Base-by-base conservation (phyloP, 108 stramenopile species). In the Aurantiochytrium sp. region DNA sequence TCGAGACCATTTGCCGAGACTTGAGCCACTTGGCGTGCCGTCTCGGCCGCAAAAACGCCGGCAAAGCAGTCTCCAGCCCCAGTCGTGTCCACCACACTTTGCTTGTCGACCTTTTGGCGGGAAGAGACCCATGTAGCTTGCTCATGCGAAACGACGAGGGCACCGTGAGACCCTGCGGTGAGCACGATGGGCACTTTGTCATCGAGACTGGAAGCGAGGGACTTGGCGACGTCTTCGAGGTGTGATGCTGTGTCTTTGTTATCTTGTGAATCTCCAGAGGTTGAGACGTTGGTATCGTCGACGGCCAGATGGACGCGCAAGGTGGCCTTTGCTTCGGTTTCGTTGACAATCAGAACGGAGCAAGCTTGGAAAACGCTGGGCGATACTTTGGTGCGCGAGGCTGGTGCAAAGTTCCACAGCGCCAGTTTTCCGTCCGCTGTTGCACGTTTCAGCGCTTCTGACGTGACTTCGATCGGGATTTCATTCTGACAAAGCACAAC, bases 401-500 rank as follows among this genome's bases (percentile, higher is more conserved):
- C 76, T 4, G 76, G 76, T 6, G 76, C 76, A 35, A 53, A 53
- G 49, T 83, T 83, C 45, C 12, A 53, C 18, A 83, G 49, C 49
- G 51, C 76, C 18, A 83, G 4, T 4, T 83, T 83, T 0, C 76
- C 76, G 14, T 55, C 45, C 23, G 44, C 6, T 35, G 19, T 28
- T 6, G 76, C 76, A 10, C 16, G n/a, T 23, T 4, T 0, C 45
- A 53, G 25, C 23, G 76, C 76, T 35, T 53, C 16, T 6, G 49
- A 18, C 16, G 49, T 83, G 23, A 53, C 51, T 6, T 55, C 76
- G 25, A 83, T n/a, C 8, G 51, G 76, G 76, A 83, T 83, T 35
- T 83, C 76, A 23, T 83, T 83, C 51, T 83, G 76, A 23, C 76
- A 83, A 45, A 83, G 49, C 51, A 83, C 76, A 16, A 83, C 49